Base-by-base conservation (phyloP, 345 rosid genomes). In the Acer campestre region DNA sequence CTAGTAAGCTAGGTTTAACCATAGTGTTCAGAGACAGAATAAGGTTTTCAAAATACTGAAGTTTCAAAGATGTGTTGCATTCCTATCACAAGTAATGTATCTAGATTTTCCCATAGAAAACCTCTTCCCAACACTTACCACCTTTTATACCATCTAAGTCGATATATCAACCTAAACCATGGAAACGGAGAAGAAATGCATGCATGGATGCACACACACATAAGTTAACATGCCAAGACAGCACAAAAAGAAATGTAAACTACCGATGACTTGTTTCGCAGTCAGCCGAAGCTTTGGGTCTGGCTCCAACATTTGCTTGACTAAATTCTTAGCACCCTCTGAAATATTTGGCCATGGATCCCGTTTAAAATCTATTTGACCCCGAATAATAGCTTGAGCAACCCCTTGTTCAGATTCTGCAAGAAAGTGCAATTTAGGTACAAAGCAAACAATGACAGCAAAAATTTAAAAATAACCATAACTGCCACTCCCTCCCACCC, bases 371-470 rank as follows among this genome's bases (percentile, higher is more conserved):
- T 97, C 99, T 84, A 97, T 97, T 73, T 87, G 51, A 70, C 99
- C 99, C 1, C 98, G 98, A 80, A 97, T 84, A 78, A 97, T 97
- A 82, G 99, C 98, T 80, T 97, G 99, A n/a, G 99, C 99, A 85
- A 97, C 99, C 72, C 99, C 99, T 90, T 97, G 99, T 84, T 97
- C 99, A 44, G 98, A 94, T 84, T 97, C 99, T 97, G 93, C 84
- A 53, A 38, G 73, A 13, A 72, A 72, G 16, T n/a, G 38, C 25
- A 70, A 67, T 18, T 38, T 13, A 56, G 23, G 7, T 73, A 48
- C 53, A 77, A 29, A 18, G 56, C 22, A 29, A 75, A 51, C 29
- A 53, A 68, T 12, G 16, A 18, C 61, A 44, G 58, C 68, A 79
- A 68, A 23, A 16, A 18, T 61, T 5, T 51, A 76, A 17, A 17